Evolutionary conservation across 305 asterid genomes (phyloP).

Genomic region (Fraxinus angustifolia): DNA sequence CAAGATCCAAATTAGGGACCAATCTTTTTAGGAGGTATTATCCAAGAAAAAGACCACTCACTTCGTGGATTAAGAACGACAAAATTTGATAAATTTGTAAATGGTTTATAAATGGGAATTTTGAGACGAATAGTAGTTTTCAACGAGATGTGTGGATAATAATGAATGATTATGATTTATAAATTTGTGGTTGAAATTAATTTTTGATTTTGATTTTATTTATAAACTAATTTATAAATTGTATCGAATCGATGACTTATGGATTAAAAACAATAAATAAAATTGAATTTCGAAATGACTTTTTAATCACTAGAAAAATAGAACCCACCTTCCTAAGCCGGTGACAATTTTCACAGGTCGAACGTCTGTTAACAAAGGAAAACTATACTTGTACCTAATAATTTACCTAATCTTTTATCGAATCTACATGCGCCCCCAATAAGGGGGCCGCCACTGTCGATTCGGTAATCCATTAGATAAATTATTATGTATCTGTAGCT

Average conservation of each 20-base stretch:
- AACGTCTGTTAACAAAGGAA: neutral
- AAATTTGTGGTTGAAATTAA: neutral
- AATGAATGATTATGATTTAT: neutral
- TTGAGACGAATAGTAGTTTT: neutral
- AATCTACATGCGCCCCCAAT: no score
- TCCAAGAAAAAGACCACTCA: neutral
- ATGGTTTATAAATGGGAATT: neutral
- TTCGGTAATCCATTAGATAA: no score
- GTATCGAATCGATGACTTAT: neutral
- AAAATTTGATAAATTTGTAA: neutral
- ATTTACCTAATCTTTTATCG: no score
- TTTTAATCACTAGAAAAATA: neutral
- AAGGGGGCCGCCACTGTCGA: no score
- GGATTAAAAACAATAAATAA: neutral
- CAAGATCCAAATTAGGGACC: constrained; percentile 4
- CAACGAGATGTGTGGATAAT: neutral
- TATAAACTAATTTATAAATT: neutral
- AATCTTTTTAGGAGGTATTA: neutral
- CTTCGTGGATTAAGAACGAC: neutral
- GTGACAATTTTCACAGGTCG: neutral
- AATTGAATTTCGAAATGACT: neutral
- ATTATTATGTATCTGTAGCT: no score
- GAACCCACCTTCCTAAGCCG: neutral
- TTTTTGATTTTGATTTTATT: neutral
- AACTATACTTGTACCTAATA: no score